Base-by-base conservation (phyloP, 179 eudicot species). In the Kewa caespitosa region DNA sequence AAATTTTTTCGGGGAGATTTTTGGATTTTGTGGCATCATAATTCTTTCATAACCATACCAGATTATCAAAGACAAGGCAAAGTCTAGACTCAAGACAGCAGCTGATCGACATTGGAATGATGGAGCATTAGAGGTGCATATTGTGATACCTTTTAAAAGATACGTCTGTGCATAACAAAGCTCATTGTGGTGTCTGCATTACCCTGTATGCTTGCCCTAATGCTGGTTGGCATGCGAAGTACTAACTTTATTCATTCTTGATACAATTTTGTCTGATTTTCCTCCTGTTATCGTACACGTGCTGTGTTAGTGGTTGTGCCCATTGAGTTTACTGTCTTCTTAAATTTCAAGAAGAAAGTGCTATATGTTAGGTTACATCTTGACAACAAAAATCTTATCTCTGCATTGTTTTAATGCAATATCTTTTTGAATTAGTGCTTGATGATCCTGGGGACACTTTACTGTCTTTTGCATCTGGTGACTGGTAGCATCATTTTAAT, bases 81-180 rank as follows among this genome's bases (percentile, higher is more conserved):
- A 91, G 78, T 91, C 97, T 60, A 91, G 89, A 80, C 81, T 94
- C 75, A 92, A 91, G 81, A 90, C 81, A 22, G 97, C 83, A 66
- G 98, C 98, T 81, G 97, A 94, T 84, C 83, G 80, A 68, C 97
- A 94, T 81, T 94, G 98, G 97, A 92, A 90, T 86, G 93, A 91
- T 86, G 98, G 98, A 74, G 98, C 98, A 43, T 85, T 94, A 76
- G 98, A 94, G 98, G 98, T 94, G 89, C 85, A 85, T 69, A 70
- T 81, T 30, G 43, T 66, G 34, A 61, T 62, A 33, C 50, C 37
- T 31, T 37, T 39, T 41, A 2, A 37, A 2, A 37, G 36, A 1
- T 60, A 41, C 27, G 28, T 62, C 32, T 71, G 63, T 43, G 41
- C 43, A 27, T 77, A 8, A 12, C 36, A 32, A 62, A 10, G 27